Conservation (phyloP, 192 early-diverging fungal genomes). For the Entomortierella chlamydospora region DNA sequence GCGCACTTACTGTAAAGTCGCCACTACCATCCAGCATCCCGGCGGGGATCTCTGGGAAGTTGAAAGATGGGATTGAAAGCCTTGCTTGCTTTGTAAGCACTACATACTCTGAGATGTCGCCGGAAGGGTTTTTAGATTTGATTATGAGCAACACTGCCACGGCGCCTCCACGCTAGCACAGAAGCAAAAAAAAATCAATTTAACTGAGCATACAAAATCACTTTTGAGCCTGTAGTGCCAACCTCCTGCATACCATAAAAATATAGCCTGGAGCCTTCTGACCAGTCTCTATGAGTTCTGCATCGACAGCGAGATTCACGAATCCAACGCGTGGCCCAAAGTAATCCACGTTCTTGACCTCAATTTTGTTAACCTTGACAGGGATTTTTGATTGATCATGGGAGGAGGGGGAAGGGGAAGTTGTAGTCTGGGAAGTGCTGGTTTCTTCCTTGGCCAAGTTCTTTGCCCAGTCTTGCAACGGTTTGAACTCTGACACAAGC, state of each 20-base stretch:
- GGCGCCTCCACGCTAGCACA: constrained; percentile 73
- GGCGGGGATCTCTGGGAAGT: constrained; percentile 82
- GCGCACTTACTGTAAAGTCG: constrained; percentile 64
- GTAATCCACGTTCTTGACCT: constrained; percentile 79
- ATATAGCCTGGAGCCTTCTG: constrained; percentile 76
- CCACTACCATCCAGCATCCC: constrained; percentile 83
- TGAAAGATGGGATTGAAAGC: constrained; percentile 70
- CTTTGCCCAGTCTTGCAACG: constrained; percentile 68
- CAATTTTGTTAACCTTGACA: constrained; percentile 62
- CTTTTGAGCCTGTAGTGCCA: too few relatives aligned
- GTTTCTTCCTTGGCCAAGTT: constrained; percentile 58
- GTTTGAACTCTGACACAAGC: constrained; percentile 62
- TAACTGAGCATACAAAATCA: not conserved
- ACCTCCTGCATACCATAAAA: constrained; percentile 69
- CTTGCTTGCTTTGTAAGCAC: constrained; percentile 83
- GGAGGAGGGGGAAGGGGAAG: too few relatives aligned
- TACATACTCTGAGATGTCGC: constrained; percentile 58
- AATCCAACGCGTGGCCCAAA: constrained; percentile 81
- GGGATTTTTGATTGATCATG: constrained; percentile 10
- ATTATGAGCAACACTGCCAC: constrained; percentile 80
- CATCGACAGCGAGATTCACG: constrained; percentile 75
- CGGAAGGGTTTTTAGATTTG: constrained; percentile 36
- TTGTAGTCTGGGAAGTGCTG: not conserved
- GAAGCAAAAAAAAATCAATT: not conserved
- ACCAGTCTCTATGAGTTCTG: constrained; percentile 58